Conservation (phyloP, 148 eudicot genomes). For the Amaranthus hypochondriacus region DNA sequence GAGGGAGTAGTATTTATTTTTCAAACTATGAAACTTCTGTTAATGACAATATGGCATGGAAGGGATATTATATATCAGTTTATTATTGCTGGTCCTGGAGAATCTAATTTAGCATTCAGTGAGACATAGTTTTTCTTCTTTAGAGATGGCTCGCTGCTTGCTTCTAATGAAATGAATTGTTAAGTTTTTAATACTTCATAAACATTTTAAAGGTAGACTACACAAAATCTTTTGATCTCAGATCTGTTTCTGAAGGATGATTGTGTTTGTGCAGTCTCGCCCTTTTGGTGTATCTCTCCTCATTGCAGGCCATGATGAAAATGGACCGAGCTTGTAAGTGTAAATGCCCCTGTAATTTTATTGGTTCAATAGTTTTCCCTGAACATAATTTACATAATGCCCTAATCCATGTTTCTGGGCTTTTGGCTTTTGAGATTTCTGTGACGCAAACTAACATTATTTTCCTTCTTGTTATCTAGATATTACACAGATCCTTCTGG, state of each 20-base stretch:
- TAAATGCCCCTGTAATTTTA: not conserved
- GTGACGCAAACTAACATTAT: not conserved
- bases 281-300: slow-evolving; percentile 96
- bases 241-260: slow-evolving; percentile 7
- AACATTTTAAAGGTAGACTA: not conserved
- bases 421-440: not conserved
- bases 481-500: slow-evolving; percentile 53
- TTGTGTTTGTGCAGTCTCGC: slow-evolving; percentile 53
- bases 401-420: not conserved
- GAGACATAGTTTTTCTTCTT: not conserved
- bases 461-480: slow-evolving; percentile 11
- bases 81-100: too few species aligned
- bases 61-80: not conserved
- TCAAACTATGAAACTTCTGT: not conserved
- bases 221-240: not conserved
- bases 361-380: slow-evolving; percentile 34
- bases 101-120: not conserved
- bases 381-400: not conserved
- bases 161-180: not conserved
- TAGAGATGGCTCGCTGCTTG: not conserved
- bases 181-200: not conserved
- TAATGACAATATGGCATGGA: too few species aligned
- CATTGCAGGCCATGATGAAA: slow-evolving; percentile 71
- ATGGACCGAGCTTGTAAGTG: slow-evolving; percentile 97
- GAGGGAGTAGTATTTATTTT: not conserved